Base-by-base conservation (phyloP, 352 stramenopile species). In the Elongisporangium anandrum region DNA sequence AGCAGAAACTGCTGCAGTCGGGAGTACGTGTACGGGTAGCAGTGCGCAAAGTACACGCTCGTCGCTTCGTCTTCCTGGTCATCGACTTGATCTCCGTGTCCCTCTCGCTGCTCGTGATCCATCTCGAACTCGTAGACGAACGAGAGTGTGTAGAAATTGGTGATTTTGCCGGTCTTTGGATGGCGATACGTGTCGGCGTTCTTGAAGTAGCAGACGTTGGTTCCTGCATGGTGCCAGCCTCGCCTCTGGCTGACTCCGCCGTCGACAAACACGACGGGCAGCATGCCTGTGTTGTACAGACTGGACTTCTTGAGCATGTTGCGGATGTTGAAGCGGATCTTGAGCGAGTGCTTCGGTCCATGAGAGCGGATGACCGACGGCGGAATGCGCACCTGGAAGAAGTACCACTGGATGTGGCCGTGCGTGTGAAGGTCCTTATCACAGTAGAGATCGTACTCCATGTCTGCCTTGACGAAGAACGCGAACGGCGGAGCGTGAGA, bases 401-500 rank as follows among this genome's bases (percentile, higher is more conserved):
- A 96, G 60, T 92, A 97, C 88, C 89, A 97, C 68, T 96, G 89
- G 55, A 95, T 83, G 60, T 95, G 82, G 17, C 83, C 83, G 26
- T 85, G 72, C 3, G 83, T 91, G 56, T 80, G 81, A 5, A 89
- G 52, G 66, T 93, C 83, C 8, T 64, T 79, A 57, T 90, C 79
- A 61, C 79, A 88, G 45, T 86, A 90, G 38, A 91, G 63, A 59
- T 93, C 83, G 65, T 89, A 91, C 60, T 93, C 83, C 21, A 70
- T 63, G 52, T 90, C 77, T 17, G 64, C 68, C 29, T 83, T 77
- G 49, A 73, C 72, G 29, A 88, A 86, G 66, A 79, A 88, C 13
- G 69, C 57, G 51, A 87, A 84, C 4, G 80, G 80, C 34, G 66
- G 41, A 3, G 60, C 13, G 5, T 17, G n/a, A 39, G 67, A 64